Evolutionary conservation across 78 protist genomes (phyloP), one percentile per base, ranked within the genome.

Genomic region (Polysphondylium violaceum): DNA sequence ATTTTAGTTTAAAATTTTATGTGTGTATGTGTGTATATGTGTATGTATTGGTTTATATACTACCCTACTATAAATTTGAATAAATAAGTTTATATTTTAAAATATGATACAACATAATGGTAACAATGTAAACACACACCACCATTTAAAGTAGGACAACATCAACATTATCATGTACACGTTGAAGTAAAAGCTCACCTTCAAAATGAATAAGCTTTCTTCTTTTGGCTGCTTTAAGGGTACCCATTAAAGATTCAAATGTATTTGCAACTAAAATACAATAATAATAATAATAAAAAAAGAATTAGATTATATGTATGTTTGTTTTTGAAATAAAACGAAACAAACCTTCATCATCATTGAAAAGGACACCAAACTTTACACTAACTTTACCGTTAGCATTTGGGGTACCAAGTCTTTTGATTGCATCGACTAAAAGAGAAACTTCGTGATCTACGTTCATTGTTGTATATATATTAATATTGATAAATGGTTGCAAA

Each of bases 141-240:
- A n/a, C n/a, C n/a, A n/a, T n/a, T n/a, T n/a, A n/a, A 2, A 68
- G 56, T 68, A 92, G 38, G 27, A 69, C 85, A 44, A 93, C 59
- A 56, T 93, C 95, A n/a, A 93, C 95, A 59, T 93, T 85, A 23
- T 93, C 95, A 36, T 93, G 95, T 19, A 88, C 90, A 65, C 95
- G 93, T 85, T 93, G 95, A 31, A 81, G 43, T 29, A 93, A 58
- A 60, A 93, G 76, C 60, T 93, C 94, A 87, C 96, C 96, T 27
- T 93, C 83, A 38, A 63, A 93, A 17, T 43, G 55, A n/a, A 93
- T 41, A 67, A 93, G n/a, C 67, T 86, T 86, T 43, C 36, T 85
- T 69, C 67, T 85, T 92, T 93, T 93, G 58, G 96, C 96, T 11
- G 96, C 93, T 43, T 86, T 93, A 31, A 93, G 61, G 12, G 96